Conservation (phyloP, 2,329 filamentous ascomycete species). For the Parascedosporium putredinis region DNA sequence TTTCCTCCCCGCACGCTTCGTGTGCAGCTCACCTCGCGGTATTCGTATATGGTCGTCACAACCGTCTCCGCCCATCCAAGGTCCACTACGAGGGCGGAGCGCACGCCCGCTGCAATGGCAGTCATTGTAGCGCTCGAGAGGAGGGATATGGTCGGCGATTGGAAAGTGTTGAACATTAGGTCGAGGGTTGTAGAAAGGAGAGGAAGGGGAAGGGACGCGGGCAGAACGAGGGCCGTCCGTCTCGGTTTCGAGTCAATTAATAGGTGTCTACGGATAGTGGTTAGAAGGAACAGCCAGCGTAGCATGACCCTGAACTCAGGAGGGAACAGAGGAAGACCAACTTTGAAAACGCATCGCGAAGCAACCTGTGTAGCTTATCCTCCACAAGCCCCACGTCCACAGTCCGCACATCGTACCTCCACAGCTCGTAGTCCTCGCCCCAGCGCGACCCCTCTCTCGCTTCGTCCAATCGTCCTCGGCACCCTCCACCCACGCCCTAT, state of each 20-base stretch:
- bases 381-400: conserved; percentile 70
- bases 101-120: conserved; percentile 67
- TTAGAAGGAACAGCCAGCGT: conserved; percentile 4
- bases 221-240: conserved; percentile 64
- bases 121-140: conserved; percentile 67
- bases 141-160: conserved; percentile 70
- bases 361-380: conserved; percentile 74
- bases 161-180: conserved; percentile 71
- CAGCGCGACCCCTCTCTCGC: conserved; percentile 41
- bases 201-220: conserved; percentile 66
- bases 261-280: conserved; percentile 36
- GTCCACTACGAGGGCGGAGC: conserved; percentile 80
- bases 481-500: conserved; percentile 55
- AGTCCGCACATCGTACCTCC: conserved; percentile 62
- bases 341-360: conserved; percentile 75
- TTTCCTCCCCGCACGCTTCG: conserved; percentile 68
- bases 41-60: conserved; percentile 82
- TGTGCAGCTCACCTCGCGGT: conserved; percentile 63
- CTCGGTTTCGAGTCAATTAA: conserved; percentile 67
- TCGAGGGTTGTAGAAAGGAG: conserved; percentile 66
- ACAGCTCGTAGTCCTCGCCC: conserved; percentile 62
- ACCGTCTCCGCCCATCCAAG: conserved; percentile 88
- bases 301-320: background rate
- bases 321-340: conserved; percentile 25
- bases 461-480: conserved; percentile 38